A percentile compares a stretch with the other conserved stretches of the same genome.
Evolutionary conservation across 345 rosid genomes (phyloP).

Genomic region (Stellera chamaejasme): DNA sequence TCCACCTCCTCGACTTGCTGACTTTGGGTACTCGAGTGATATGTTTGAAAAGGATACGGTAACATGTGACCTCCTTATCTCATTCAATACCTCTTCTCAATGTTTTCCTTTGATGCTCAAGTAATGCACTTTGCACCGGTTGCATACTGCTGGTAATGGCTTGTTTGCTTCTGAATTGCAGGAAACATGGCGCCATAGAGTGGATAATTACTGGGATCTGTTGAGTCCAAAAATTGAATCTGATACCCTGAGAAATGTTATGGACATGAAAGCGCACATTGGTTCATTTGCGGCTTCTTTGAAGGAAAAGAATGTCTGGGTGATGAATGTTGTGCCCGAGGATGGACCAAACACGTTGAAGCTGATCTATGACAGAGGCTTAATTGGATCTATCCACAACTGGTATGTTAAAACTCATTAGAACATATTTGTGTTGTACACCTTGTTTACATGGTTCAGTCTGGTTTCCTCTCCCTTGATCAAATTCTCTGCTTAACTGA

Average conservation of each 20-base stretch:
- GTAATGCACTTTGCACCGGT: neutral
- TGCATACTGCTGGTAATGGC: conserved; percentile 2
- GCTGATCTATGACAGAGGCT: conserved; percentile 78
- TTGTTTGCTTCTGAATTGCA: conserved; percentile 23
- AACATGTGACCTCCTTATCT: conserved; percentile 9
- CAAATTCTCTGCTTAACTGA: neutral
- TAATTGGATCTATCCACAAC: conserved; percentile 69
- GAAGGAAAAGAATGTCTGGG: conserved; percentile 80
- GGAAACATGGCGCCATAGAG: conserved; percentile 73
- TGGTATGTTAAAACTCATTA: conserved; percentile 39
- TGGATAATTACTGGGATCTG: conserved; percentile 74
- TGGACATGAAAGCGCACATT: conserved; percentile 96
- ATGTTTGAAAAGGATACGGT: conserved; percentile 89
- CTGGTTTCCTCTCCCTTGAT: neutral
- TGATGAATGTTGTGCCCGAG: conserved; percentile 74
- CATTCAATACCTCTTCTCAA: neutral
- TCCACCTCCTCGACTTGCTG: conserved; percentile 86
- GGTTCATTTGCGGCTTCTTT: conserved; percentile 95
- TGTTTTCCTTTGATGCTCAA: conserved; percentile 5
- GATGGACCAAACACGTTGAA: conserved; percentile 84
- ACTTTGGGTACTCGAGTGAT: conserved; percentile 72
- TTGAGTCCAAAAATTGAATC: conserved; percentile 63
- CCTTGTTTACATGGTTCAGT: neutral
- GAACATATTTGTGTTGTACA: neutral
- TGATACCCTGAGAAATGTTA: conserved; percentile 71